Percentiles rank a stretch among this genome's conserved stretches.
phyloP scores from a whole-genome alignment of 148 eudicot genomes.

The Silene latifolia region DNA sequence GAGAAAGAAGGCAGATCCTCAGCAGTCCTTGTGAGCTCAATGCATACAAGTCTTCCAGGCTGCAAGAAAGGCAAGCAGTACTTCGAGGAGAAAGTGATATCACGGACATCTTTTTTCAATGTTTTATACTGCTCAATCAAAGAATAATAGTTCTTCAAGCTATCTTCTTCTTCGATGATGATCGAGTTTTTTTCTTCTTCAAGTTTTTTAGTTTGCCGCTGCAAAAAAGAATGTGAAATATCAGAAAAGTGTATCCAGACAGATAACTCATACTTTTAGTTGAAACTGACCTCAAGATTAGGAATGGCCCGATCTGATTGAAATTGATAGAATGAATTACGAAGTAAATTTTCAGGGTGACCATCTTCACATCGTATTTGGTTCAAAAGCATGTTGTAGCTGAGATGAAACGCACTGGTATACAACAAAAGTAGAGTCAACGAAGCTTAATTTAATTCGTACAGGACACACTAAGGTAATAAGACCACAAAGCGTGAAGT shows the following conservation, averaged over 20 bases:
- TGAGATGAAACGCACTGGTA: slow-evolving; percentile 91
- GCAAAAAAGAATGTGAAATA: slow-evolving; percentile 23
- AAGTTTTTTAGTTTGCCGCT: slow-evolving; percentile 78
- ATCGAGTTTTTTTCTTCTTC: slow-evolving; percentile 87
- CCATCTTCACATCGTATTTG: slow-evolving; percentile 94
- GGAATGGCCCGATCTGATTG: slow-evolving; percentile 94
- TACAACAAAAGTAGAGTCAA: slow-evolving; percentile 17
- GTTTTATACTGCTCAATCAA: slow-evolving; percentile 69
- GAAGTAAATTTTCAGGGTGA: slow-evolving; percentile 91
- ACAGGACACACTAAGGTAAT: not conserved
- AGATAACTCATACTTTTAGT: not conserved
- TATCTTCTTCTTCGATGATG: slow-evolving; percentile 76
- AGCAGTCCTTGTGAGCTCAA: slow-evolving; percentile 51
- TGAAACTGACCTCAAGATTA: slow-evolving; percentile 69
- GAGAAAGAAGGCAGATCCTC: slow-evolving; percentile 52
- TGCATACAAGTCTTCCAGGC: slow-evolving; percentile 89
- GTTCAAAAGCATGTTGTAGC: slow-evolving; percentile 97
- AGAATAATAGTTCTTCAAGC: slow-evolving; percentile 78
- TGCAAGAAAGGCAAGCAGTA: slow-evolving; percentile 93
- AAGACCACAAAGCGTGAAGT: not conserved
- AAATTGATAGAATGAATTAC: slow-evolving; percentile 92
- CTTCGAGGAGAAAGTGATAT: slow-evolving; percentile 58
- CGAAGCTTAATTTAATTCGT: not conserved
- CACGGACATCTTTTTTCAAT: slow-evolving; percentile 74
- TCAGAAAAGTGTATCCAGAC: not conserved